Evolutionary conservation across 2,329 filamentous ascomycete species (phyloP).

Genomic region (Xylariaceae sp.): DNA sequence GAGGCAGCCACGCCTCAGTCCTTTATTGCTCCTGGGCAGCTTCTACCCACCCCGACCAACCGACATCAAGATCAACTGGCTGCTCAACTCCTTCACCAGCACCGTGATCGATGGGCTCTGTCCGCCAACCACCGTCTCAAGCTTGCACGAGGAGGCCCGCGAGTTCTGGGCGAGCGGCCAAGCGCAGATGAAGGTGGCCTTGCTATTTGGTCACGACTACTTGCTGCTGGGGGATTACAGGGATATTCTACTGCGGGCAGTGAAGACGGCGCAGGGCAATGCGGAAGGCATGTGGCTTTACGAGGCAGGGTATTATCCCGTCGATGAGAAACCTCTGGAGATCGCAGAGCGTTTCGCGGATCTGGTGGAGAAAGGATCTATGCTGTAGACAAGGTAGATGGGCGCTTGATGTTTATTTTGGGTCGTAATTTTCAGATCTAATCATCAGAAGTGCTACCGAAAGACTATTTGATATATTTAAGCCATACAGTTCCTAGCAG

Average conservation of each 20-base stretch:
- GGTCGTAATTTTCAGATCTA: no score
- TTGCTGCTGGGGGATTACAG: neutral
- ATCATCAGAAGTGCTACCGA: no score
- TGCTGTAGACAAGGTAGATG: no score
- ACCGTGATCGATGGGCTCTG: neutral
- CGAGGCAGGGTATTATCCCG: neutral
- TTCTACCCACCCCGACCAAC: neutral
- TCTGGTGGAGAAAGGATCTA: neutral
- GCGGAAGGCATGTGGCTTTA: neutral
- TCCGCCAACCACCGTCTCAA: neutral
- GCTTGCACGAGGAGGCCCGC: neutral
- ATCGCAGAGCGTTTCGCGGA: neutral
- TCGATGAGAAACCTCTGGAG: neutral
- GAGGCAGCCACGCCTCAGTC: neutral
- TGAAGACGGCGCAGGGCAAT: neutral
- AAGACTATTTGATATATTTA: no score
- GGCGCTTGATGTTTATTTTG: no score
- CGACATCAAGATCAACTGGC: neutral
- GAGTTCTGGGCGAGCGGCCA: neutral
- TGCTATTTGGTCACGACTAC: neutral
- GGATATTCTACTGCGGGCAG: neutral
- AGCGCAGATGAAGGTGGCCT: neutral
- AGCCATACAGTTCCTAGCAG: no score
- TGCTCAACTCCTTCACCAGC: neutral
- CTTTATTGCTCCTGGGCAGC: neutral